Conservation (phyloP, 2,329 filamentous ascomycete genomes). For the Pezicula neosporulosa region DNA sequence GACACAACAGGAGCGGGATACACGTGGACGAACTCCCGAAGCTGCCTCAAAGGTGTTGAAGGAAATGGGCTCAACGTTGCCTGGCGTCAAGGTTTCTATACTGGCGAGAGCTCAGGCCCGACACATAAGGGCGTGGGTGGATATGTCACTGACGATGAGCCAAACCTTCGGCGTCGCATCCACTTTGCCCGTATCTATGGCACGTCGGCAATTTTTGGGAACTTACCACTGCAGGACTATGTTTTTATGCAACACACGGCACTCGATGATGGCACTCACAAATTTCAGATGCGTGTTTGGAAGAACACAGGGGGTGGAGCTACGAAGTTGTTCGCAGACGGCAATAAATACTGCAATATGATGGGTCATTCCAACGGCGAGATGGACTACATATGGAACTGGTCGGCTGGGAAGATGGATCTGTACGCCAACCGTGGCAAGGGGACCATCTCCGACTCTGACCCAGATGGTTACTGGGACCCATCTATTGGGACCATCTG, state of each 20-base stretch:
- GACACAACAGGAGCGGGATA: conserved; percentile 1
- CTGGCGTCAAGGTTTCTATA: background rate
- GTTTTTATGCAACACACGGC: conserved; percentile 16
- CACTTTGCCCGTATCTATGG: conserved; percentile 25
- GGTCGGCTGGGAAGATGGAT: background rate
- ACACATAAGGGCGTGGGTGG: background rate
- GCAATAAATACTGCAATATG: background rate
- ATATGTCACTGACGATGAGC: background rate
- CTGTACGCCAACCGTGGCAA: background rate
- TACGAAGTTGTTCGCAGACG: background rate
- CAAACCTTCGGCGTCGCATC: conserved; percentile 9
- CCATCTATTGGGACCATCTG: background rate
- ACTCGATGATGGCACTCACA: conserved; percentile 4
- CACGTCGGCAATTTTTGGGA: conserved; percentile 6
- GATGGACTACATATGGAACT: background rate
- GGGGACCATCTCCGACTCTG: background rate
- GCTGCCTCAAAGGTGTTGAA: background rate
- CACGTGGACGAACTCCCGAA: conserved; percentile 3
- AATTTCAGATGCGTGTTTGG: conserved; percentile 9
- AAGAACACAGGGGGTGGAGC: background rate
- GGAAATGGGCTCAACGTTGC: background rate
- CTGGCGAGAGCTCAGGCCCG: background rate
- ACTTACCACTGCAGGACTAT: conserved; percentile 13
- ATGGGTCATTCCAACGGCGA: background rate
- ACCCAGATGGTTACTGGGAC: background rate